phyloP scores from a whole-genome alignment of 768 basidiomycete genomes.

The Boletus edulis region DNA sequence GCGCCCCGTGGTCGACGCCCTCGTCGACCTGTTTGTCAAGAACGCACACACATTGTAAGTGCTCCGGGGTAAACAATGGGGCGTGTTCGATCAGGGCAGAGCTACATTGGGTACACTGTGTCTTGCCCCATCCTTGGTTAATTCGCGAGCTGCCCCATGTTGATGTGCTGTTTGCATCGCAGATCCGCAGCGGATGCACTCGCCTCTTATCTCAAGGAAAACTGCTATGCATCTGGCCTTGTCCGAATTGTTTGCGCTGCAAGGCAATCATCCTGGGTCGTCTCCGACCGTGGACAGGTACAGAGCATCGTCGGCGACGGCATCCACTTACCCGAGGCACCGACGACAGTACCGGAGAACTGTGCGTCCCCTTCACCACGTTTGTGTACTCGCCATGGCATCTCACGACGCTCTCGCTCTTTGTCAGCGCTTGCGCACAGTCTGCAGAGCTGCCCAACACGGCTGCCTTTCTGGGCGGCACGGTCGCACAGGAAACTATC shows the following conservation, averaged over 20 bases:
- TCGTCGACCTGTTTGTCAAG: slow-evolving; percentile 73
- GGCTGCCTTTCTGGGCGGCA: slow-evolving; percentile 88
- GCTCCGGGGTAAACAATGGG: slow-evolving; percentile 63
- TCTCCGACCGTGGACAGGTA: too few species aligned
- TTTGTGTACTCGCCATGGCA: background rate
- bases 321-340: too few species aligned
- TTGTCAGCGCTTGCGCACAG: slow-evolving; percentile 66
- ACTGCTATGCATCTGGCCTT: too few species aligned
- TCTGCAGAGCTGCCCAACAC: slow-evolving; percentile 89
- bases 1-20: slow-evolving; percentile 45
- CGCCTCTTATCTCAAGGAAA: too few species aligned
- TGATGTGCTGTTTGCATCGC: too few species aligned
- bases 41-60: slow-evolving; percentile 74
- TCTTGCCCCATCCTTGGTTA: too few species aligned
- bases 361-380: slow-evolving; percentile 48
- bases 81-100: slow-evolving; percentile 50
- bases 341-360: too few species aligned
- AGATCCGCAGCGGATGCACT: too few species aligned
- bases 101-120: slow-evolving; percentile 44
- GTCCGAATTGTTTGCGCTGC: too few species aligned
- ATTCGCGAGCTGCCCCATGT: too few species aligned
- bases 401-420: background rate
- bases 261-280: too few species aligned
- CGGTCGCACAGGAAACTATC: slow-evolving; percentile 95
- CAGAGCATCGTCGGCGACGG: too few species aligned